A percentile compares a stretch with the other conserved stretches of the same genome.
Conservation (phyloP, 345 rosid genomes). For the Populus davidiana region DNA sequence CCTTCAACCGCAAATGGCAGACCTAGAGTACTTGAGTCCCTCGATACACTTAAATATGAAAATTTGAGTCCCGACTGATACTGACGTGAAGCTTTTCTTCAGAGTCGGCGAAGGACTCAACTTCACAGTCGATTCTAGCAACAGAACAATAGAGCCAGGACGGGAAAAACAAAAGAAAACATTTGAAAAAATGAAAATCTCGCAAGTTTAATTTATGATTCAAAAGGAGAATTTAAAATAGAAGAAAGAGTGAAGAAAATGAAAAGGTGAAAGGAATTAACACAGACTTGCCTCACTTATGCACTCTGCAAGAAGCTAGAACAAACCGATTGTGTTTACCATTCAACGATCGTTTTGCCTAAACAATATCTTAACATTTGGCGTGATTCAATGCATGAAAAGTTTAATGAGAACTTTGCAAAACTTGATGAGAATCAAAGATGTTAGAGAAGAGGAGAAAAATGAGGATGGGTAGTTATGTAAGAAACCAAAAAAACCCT, state of each 20-base stretch:
- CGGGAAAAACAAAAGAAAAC: no score
- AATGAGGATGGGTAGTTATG: no score
- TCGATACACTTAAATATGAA: no score
- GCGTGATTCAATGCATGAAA: no score
- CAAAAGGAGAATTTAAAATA: background rate
- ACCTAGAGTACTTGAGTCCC: no score
- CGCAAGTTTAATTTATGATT: no score
- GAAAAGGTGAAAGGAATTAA: background rate
- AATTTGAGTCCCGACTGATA: conserved; percentile 44
- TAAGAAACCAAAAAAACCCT: no score
- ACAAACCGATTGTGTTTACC: no score
- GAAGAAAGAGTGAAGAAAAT: background rate
- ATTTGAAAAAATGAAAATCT: background rate
- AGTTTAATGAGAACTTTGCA: background rate
- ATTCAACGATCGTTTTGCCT: no score
- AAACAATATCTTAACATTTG: no score
- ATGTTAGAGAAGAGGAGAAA: no score
- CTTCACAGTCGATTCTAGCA: background rate
- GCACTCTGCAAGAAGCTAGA: background rate
- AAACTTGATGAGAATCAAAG: background rate
- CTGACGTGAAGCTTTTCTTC: conserved; percentile 64
- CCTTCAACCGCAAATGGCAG: background rate
- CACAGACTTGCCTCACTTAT: background rate
- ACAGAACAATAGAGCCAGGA: background rate
- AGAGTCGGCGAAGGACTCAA: conserved; percentile 69